Evolutionary conservation across 352 stramenopile species (phyloP).

Genomic region (Phytophthora meadii): DNA sequence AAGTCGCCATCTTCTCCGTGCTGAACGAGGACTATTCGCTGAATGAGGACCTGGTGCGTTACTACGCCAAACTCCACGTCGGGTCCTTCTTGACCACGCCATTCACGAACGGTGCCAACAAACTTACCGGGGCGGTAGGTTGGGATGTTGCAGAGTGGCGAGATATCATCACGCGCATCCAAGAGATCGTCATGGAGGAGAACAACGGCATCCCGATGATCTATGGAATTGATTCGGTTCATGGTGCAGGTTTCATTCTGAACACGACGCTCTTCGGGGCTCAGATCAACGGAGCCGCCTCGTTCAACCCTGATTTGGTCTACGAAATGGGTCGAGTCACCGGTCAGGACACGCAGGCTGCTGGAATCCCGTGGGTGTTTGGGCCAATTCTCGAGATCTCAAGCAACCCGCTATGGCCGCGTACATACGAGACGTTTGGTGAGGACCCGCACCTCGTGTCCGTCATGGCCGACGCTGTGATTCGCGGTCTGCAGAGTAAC

Average conservation of each 20-base stretch:
- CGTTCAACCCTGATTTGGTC: constrained; percentile 10
- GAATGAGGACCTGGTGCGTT: constrained; percentile 57
- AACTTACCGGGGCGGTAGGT: constrained; percentile 22
- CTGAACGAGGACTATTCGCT: constrained; percentile 44
- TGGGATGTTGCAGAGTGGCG: constrained; percentile 76
- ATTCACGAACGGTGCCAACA: constrained; percentile 32
- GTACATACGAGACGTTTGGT: background rate
- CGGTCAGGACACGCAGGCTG: constrained; percentile 3
- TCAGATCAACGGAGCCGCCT: constrained; percentile 7
- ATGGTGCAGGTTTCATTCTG: constrained; percentile 11
- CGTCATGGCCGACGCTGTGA: constrained; percentile 66
- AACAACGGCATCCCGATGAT: constrained; percentile 38
- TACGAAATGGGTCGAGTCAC: constrained; percentile 14
- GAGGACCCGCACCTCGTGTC: constrained; percentile 86
- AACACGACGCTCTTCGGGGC: constrained; percentile 11
- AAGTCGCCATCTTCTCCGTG: constrained; percentile 23
- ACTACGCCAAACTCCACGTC: constrained; percentile 78
- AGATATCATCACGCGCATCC: constrained; percentile 66
- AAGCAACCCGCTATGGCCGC: background rate
- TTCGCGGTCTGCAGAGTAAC: constrained; percentile 77
- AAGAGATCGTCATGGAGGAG: constrained; percentile 69
- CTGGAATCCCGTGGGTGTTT: constrained; percentile 1
- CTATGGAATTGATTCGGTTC: constrained; percentile 12
- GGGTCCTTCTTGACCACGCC: constrained; percentile 79
- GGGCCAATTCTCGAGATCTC: constrained; percentile 1